Conservation (phyloP, 148 eudicot species). For the Persicaria tinctoria region DNA sequence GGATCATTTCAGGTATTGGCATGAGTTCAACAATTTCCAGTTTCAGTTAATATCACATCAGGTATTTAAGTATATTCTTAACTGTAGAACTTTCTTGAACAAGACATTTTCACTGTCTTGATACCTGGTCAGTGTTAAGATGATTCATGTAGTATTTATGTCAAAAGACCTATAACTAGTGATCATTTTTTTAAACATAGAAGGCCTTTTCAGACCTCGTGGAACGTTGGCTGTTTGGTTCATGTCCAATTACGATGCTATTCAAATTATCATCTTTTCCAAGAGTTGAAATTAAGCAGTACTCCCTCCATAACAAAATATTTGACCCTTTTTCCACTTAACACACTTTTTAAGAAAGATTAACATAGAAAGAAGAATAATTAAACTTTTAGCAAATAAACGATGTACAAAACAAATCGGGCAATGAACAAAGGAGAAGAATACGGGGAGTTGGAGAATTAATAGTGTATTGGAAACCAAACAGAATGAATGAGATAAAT, state of each 20-base stretch:
- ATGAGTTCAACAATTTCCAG: constrained; percentile 93
- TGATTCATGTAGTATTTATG: not conserved
- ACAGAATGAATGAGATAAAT: too few relatives aligned
- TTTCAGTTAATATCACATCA: constrained; percentile 93
- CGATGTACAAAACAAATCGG: too few relatives aligned
- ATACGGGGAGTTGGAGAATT: too few relatives aligned
- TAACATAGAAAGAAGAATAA: too few relatives aligned
- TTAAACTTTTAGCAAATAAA: too few relatives aligned
- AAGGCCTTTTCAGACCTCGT: not conserved
- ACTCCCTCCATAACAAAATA: not conserved
- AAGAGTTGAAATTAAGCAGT: not conserved
- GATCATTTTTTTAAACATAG: not conserved
- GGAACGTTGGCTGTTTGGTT: constrained; percentile 3
- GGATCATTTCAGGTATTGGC: constrained; percentile 68
- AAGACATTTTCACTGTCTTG: not conserved
- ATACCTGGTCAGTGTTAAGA: not conserved
- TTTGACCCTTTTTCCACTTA: too few relatives aligned
- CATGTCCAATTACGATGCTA: not conserved
- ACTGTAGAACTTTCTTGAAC: not conserved
- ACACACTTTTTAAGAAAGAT: too few relatives aligned
- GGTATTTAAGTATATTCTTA: constrained; percentile 30
- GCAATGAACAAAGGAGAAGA: too few relatives aligned
- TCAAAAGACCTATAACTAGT: not conserved
- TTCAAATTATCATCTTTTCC: not conserved
- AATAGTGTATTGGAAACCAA: too few relatives aligned